Conservation (phyloP, 164 flowering plant species). For the Vitis rotundifolia region DNA sequence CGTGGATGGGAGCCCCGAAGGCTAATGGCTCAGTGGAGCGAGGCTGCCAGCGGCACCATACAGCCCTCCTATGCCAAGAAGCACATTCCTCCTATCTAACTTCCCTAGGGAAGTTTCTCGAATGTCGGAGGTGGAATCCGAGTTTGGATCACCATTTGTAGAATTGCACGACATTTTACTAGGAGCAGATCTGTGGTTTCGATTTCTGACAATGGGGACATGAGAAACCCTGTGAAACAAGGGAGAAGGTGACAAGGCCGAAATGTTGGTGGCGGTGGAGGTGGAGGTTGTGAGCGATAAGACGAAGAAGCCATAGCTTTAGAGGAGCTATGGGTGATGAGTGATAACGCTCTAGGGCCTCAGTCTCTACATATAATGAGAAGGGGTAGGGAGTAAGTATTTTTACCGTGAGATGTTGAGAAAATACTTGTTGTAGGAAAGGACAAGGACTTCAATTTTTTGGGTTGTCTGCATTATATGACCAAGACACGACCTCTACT, state of each 20-base stretch:
- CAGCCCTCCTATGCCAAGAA: conserved; percentile 53
- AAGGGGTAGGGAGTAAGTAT: too few relatives aligned
- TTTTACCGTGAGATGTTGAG: too few relatives aligned
- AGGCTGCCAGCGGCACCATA: conserved; percentile 34
- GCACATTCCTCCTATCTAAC: conserved; percentile 47
- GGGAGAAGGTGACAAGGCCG: conserved; percentile 3
- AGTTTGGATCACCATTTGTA: background rate
- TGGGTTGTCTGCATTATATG: too few relatives aligned
- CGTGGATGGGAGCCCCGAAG: conserved; percentile 24
- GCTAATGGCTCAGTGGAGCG: conserved; percentile 16
- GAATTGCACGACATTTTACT: conserved; percentile 3
- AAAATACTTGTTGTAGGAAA: too few relatives aligned
- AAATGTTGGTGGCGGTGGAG: background rate
- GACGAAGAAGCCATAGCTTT: conserved; percentile 28
- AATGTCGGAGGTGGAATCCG: too few relatives aligned
- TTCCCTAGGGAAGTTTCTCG: background rate
- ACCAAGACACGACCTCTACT: too few relatives aligned
- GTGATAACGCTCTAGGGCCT: too few relatives aligned
- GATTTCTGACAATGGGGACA: conserved; percentile 2
- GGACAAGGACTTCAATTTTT: too few relatives aligned
- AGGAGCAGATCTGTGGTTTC: conserved; percentile 11
- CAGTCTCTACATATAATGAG: too few relatives aligned
- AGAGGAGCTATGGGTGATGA: too few relatives aligned
- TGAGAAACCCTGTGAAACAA: conserved; percentile 10
- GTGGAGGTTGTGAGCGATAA: conserved; percentile 8